Evolutionary conservation across 2,329 filamentous ascomycete species (phyloP).

Genomic region (Calonectria hawksworthii): DNA sequence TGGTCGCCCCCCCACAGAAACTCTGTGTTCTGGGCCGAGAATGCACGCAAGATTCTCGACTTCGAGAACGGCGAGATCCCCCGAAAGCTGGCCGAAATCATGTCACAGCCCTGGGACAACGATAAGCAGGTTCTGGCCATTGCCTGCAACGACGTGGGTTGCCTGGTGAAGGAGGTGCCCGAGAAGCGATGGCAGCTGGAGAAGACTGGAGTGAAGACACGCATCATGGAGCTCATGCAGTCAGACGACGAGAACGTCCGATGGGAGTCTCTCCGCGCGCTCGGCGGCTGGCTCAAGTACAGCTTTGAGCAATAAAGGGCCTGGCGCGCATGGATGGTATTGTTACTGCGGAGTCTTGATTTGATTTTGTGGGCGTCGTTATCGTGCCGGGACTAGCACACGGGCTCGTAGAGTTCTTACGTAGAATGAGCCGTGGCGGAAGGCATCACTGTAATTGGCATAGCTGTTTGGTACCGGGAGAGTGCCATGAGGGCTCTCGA

Average conservation of each 20-base stretch:
- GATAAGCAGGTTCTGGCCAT: conserved; percentile 93
- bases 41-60: conserved; percentile 88
- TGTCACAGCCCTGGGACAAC: conserved; percentile 80
- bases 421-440: conserved; percentile 44
- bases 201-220: conserved; percentile 85
- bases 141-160: conserved; percentile 93
- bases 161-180: conserved; percentile 88
- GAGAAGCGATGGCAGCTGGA: conserved; percentile 86
- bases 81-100: conserved; percentile 86
- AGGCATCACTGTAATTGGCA: conserved; percentile 50
- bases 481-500: conserved; percentile 19
- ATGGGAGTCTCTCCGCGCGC: conserved; percentile 91
- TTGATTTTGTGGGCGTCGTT: conserved; percentile 41
- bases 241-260: conserved; percentile 89
- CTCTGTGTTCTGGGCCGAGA: conserved; percentile 91
- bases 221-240: conserved; percentile 95
- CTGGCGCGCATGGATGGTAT: conserved; percentile 24
- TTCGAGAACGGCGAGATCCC: conserved; percentile 84
- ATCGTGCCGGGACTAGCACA: conserved; percentile 33
- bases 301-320: conserved; percentile 64
- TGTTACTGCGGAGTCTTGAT: conserved; percentile 38
- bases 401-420: conserved; percentile 38
- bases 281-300: conserved; percentile 77
- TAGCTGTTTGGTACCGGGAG: conserved; percentile 45
- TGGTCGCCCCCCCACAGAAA: conserved; percentile 95